Conservation (phyloP, 2,329 filamentous ascomycete genomes). For the Penicillium occitanis region DNA sequence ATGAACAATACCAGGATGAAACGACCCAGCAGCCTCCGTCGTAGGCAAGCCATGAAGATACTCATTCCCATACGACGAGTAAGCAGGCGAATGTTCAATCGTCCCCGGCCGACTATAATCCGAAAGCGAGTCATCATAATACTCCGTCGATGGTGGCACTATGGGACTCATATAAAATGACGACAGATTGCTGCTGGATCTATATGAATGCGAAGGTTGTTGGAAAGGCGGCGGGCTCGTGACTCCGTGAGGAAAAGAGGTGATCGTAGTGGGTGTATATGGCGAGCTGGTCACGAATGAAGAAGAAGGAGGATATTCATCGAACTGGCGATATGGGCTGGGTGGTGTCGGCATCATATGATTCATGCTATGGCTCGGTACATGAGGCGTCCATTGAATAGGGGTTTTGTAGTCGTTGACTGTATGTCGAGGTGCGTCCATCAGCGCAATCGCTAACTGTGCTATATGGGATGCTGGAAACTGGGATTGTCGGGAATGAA, state of each 20-base stretch:
- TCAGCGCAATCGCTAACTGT: slow-evolving; percentile 64
- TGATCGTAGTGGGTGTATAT: slow-evolving; percentile 44
- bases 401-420: slow-evolving; percentile 67
- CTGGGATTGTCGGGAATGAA: slow-evolving; percentile 66
- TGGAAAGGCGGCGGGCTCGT: slow-evolving; percentile 32
- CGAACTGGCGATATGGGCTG: slow-evolving; percentile 37
- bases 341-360: slow-evolving; percentile 39
- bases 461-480: slow-evolving; percentile 58
- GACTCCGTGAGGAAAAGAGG: slow-evolving; percentile 40
- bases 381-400: slow-evolving; percentile 59
- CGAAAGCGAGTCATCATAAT: slow-evolving; percentile 34
- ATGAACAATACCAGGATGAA: slow-evolving; percentile 34
- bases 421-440: slow-evolving; percentile 71
- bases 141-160: slow-evolving; percentile 36
- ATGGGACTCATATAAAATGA: slow-evolving; percentile 36
- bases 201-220: slow-evolving; percentile 34
- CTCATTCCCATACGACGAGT: slow-evolving; percentile 41
- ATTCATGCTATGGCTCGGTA: slow-evolving; percentile 33
- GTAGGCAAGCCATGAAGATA: slow-evolving; percentile 32
- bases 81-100: slow-evolving; percentile 38
- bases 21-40: slow-evolving; percentile 28
- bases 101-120: slow-evolving; percentile 33
- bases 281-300: slow-evolving; percentile 40
- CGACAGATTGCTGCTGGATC: slow-evolving; percentile 37
- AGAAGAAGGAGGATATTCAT: slow-evolving; percentile 33